phyloP scores from a whole-genome alignment of 2,329 filamentous ascomycete genomes.

The Pyrenophora graminea region DNA sequence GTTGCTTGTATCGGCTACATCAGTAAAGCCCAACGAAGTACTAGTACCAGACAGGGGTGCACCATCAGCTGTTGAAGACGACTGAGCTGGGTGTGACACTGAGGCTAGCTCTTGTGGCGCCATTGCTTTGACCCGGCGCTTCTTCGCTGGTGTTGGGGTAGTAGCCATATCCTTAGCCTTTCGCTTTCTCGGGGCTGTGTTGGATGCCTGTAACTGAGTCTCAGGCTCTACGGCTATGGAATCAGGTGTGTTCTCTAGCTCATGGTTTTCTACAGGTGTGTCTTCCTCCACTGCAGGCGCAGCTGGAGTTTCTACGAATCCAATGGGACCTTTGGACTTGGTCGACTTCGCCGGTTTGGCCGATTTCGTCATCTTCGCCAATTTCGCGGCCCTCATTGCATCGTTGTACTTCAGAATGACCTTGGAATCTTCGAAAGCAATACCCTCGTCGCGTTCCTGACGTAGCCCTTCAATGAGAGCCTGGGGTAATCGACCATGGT shows the following conservation, averaged over 20 bases:
- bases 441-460: constrained; percentile 23
- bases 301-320: background rate
- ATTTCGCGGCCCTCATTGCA: constrained; percentile 9
- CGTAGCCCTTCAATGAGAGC: constrained; percentile 32
- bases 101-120: background rate
- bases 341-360: background rate
- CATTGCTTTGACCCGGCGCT: constrained; percentile 2
- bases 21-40: background rate
- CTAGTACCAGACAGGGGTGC: background rate
- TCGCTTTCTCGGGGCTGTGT: constrained; percentile 8
- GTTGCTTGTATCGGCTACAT: background rate
- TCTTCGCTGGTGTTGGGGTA: constrained; percentile 6
- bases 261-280: background rate
- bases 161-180: background rate
- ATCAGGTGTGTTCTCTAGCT: background rate
- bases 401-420: constrained; percentile 16
- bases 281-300: background rate
- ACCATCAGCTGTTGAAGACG: background rate
- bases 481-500: constrained; percentile 31
- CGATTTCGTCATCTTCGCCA: background rate
- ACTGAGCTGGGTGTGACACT: background rate
- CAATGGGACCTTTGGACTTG: constrained; percentile 1
- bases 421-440: constrained; percentile 25
- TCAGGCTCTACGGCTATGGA: background rate
- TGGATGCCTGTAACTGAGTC: background rate